Base-by-base conservation (phyloP, 2,329 filamentous ascomycete genomes). In the Endothia cerciana region DNA sequence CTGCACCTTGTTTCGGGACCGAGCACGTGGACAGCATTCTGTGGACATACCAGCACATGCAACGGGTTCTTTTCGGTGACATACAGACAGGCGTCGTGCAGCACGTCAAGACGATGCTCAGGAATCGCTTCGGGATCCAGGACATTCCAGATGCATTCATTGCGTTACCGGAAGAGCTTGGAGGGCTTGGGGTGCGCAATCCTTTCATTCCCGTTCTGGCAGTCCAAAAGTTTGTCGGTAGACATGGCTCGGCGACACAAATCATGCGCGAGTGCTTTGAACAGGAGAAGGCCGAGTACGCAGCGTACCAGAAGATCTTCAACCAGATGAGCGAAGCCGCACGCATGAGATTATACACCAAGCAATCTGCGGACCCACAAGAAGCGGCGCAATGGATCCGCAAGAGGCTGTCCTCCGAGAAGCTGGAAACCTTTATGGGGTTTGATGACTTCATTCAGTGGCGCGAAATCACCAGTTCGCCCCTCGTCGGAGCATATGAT, bases 401-500 rank as follows among this genome's bases (percentile, higher is more conserved):
- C 4, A n/a, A 30, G 4, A 30, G 25, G 2, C 11, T 4, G 17
- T 43, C 13, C 2, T n/a, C 15, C 38, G 15, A 11, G 4, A 3
- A 10, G 25, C 36, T 41, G 22, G 22, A 15, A 45, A 17, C 7
- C 7, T 59, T 58, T n/a, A 17, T 45, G 22, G 19, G 38, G 13
- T 28, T 45, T 3, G 40, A 59, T 28, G 57, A 45, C 15, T 59
- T 43, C 38, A 59, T 59, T 17, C n/a, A 43, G 22, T 45, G 57
- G 40, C 11, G 22, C 25, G 40, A 45, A 13, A 45, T 33, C 13
- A 28, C 22, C 13, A 33, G 19, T 2, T 19, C 25, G n/a, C 22
- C 3, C 22, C 57, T 59, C 22, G 5, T 19, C 2, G 11, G 38
- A 19, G 40, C 40, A 30, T 45, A 59, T 28, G 38, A 38, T 28